These are phyloP conservation scores for Rhizoclosmatium globosum DNA, from an alignment of 192 early-diverging fungal species.

Conservation along the genomic window DNA sequence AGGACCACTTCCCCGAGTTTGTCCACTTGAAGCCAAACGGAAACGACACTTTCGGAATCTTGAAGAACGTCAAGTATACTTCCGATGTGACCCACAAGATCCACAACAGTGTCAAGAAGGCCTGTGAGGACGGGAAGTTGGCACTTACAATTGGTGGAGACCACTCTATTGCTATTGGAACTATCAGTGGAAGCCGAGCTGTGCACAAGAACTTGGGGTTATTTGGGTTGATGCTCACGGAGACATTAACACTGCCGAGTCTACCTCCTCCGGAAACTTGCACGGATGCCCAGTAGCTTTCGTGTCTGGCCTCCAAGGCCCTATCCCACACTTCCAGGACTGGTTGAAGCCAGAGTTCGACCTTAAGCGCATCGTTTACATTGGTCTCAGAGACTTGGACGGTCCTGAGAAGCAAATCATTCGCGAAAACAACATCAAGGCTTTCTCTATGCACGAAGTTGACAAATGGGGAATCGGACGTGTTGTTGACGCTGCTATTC, in stretches of 20 bases:
- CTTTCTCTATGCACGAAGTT: conserved; percentile 96
- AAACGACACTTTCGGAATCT: conserved; percentile 77
- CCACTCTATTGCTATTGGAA: conserved; percentile 93
- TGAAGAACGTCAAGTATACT: conserved; percentile 89
- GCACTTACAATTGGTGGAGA: conserved; percentile 95
- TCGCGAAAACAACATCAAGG: conserved; percentile 84
- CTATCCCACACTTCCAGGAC: conserved; percentile 64
- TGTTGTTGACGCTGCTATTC: conserved; percentile 91
- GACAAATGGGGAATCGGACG: conserved; percentile 93
- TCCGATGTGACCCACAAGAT: conserved; percentile 78
- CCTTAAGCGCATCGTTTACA: conserved; percentile 86
- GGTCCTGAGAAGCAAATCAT: conserved; percentile 86
- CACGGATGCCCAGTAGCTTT: conserved; percentile 96
- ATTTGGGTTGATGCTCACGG: conserved; percentile 97
- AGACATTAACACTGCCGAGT: conserved; percentile 93
- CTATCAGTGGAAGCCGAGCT: conserved; percentile 78
- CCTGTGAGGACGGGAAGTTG: conserved; percentile 73
- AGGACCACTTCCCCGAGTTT: conserved; percentile 77
- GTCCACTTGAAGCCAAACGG: conserved; percentile 68
- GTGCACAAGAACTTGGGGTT: conserved; percentile 85
- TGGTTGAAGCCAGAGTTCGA: conserved; percentile 86
- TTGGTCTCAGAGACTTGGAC: conserved; percentile 96
- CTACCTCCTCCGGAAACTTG: conserved; percentile 89
- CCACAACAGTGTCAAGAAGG: conserved; percentile 66
- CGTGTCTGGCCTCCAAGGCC: conserved; percentile 73